phyloP scores from a whole-genome alignment of 305 asterid genomes.

The Fraxinus latifolia region DNA sequence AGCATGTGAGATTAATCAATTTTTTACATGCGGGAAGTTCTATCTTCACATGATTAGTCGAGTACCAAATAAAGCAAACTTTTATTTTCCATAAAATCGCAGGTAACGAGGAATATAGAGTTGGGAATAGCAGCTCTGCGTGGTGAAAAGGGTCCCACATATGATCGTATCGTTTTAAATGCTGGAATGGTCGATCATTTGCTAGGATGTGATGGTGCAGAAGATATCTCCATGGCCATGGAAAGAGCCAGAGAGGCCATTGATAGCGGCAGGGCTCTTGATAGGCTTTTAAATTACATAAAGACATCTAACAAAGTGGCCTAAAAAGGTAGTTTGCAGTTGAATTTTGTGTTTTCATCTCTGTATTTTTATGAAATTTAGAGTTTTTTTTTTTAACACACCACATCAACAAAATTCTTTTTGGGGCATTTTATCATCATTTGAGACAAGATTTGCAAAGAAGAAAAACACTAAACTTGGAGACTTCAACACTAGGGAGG shows the following conservation, averaged over 20 bases:
- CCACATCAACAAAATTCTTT: background rate
- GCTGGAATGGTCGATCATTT: constrained; percentile 96
- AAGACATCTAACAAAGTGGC: constrained; percentile 53
- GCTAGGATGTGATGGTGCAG: constrained; percentile 87
- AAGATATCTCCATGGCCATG: constrained; percentile 57
- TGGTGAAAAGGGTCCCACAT: constrained; percentile 86
- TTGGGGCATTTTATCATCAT: background rate
- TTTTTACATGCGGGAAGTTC: background rate
- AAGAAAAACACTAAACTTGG: background rate
- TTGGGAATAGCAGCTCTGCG: constrained; percentile 80
- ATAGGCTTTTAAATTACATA: constrained; percentile 66
- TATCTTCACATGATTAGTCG: background rate
- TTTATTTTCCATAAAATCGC: constrained; percentile 12
- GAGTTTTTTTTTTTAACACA: background rate
- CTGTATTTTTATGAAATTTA: background rate
- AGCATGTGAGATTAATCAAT: background rate
- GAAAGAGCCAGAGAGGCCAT: constrained; percentile 92
- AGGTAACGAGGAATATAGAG: constrained; percentile 79
- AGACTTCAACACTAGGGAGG: background rate
- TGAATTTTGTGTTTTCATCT: background rate
- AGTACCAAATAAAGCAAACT: background rate
- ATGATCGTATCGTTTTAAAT: constrained; percentile 79
- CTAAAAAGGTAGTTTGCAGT: constrained; percentile 14
- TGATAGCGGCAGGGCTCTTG: constrained; percentile 78
- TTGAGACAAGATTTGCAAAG: background rate